phyloP scores from a whole-genome alignment of 345 rosid species.

The Atalantia buxifolia region DNA sequence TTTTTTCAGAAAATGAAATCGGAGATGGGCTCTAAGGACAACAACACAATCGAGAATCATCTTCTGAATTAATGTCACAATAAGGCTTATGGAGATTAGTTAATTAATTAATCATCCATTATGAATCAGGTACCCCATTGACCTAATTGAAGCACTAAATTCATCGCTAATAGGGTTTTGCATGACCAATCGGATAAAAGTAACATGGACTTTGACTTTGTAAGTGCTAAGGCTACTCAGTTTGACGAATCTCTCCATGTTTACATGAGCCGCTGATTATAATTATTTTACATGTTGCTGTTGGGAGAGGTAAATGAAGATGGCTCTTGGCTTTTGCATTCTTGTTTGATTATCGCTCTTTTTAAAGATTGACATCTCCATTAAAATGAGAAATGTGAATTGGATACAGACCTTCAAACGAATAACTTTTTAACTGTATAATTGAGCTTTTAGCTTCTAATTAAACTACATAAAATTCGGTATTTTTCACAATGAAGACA shows the following conservation, averaged over 20 bases:
- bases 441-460: neutral
- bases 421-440: too few relatives aligned
- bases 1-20: too few relatives aligned
- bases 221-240: constrained; percentile 13
- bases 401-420: too few relatives aligned
- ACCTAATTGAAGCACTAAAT: constrained; percentile 37
- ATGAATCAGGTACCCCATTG: constrained; percentile 3
- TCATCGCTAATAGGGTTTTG: constrained; percentile 23
- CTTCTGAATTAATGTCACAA: neutral
- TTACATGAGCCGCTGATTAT: constrained; percentile 3
- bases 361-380: too few relatives aligned
- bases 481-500: neutral
- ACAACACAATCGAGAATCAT: neutral
- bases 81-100: neutral
- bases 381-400: too few relatives aligned
- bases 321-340: too few relatives aligned
- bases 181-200: constrained; percentile 16
- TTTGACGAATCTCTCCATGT: constrained; percentile 21
- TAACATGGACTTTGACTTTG: constrained; percentile 33
- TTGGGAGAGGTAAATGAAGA: too few relatives aligned
- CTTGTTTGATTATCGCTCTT: too few relatives aligned
- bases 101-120: constrained; percentile 5
- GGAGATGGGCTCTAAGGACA: too few relatives aligned
- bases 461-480: neutral
- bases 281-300: too few relatives aligned